Conservation (phyloP, 139 green algal genomes). For the Desmodesmus armatus region DNA sequence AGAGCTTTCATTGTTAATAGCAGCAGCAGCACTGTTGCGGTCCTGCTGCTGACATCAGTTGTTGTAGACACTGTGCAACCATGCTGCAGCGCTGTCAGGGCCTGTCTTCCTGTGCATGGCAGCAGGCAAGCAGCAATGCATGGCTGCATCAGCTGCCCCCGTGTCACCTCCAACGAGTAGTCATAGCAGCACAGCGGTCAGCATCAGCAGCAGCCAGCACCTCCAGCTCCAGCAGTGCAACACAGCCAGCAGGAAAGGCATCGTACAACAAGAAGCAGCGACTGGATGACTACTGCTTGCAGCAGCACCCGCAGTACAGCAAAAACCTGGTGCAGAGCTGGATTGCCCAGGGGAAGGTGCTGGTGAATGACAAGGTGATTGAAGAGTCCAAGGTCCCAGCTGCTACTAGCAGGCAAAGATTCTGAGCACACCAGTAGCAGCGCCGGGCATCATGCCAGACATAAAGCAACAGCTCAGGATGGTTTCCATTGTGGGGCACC, state of each 20-base stretch:
- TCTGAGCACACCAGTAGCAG: too few species aligned
- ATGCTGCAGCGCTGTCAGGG: too few species aligned
- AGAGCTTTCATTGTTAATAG: too few species aligned
- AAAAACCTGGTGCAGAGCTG: constrained; percentile 90
- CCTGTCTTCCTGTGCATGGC: too few species aligned
- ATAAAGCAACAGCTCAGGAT: too few species aligned
- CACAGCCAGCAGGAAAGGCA: not conserved
- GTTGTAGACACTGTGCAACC: too few species aligned
- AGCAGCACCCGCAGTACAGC: constrained; percentile 80
- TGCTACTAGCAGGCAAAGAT: too few species aligned
- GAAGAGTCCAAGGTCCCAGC: too few species aligned
- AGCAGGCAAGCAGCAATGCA: constrained; percentile 1
- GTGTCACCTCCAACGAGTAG: not conserved
- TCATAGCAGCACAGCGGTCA: not conserved
- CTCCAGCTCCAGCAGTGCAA: not conserved
- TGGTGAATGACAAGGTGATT: constrained; percentile 68
- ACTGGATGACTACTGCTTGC: constrained; percentile 90
- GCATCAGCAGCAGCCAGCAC: constrained; percentile 18
- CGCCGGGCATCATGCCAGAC: too few species aligned
- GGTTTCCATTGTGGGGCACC: too few species aligned
- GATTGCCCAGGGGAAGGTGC: constrained; percentile 93
- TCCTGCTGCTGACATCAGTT: not conserved
- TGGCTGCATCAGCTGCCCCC: not conserved
- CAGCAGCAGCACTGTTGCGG: not conserved
- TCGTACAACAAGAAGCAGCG: constrained; percentile 47